Percentiles rank a stretch among this genome's conserved stretches.
phyloP scores from a whole-genome alignment of 140 eudicot genomes.

The Bidens hawaiensis region DNA sequence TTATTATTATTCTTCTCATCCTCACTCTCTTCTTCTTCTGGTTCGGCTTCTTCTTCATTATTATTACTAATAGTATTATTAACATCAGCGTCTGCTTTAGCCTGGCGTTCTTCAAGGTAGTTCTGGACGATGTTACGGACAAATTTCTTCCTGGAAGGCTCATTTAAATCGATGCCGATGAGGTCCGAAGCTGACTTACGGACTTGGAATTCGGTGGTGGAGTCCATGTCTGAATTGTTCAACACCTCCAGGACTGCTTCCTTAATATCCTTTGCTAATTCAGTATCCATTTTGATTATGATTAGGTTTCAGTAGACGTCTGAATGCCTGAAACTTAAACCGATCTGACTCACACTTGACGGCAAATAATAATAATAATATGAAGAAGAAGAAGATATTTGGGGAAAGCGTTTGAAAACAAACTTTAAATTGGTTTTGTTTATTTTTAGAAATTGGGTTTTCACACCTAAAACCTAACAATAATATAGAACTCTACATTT shows the following conservation, averaged over 20 bases:
- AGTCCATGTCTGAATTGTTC: constrained; percentile 58
- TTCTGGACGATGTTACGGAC: constrained; percentile 65
- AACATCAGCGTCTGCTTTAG: constrained; percentile 25
- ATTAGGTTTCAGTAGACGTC: neutral
- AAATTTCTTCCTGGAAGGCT: constrained; percentile 48
- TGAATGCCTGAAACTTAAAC: neutral
- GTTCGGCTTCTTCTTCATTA: constrained; percentile 24
- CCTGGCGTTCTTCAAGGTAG: constrained; percentile 49
- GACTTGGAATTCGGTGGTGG: constrained; percentile 63
- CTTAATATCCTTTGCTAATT: constrained; percentile 40
- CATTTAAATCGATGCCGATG: constrained; percentile 65
- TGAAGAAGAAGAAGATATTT: neutral
- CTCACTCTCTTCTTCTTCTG: constrained; percentile 42
- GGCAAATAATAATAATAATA: neutral
- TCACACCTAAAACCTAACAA: no score
- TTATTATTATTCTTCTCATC: constrained; percentile 21
- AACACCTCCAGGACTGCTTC: constrained; percentile 64
- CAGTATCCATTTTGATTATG: constrained; percentile 36
- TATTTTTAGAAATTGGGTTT: neutral
- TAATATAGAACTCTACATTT: no score
- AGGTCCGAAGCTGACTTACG: constrained; percentile 66
- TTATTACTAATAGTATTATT: no score
- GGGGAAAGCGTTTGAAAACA: neutral
- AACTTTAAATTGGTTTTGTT: neutral
- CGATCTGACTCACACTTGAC: neutral